These are phyloP conservation scores for Fusarium liriodendri DNA, from an alignment of 2,329 filamentous ascomycete species.

Conservation along the genomic window DNA sequence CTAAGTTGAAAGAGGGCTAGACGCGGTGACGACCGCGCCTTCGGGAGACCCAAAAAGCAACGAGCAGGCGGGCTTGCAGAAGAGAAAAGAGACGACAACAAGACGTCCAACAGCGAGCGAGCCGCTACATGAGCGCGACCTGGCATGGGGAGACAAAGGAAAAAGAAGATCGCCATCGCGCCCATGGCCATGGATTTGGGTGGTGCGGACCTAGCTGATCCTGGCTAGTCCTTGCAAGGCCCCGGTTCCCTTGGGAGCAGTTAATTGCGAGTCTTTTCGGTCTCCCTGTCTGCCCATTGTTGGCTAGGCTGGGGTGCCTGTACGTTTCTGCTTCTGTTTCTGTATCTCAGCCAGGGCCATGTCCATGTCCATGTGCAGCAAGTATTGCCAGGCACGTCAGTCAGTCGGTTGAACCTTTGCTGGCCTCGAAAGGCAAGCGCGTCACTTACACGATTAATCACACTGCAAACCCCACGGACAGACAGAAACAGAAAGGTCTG, in stretches of 20 bases:
- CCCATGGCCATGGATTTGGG: slow-evolving; percentile 45
- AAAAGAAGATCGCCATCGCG: slow-evolving; percentile 42
- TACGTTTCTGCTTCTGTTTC: neutral
- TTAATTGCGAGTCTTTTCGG: slow-evolving; percentile 19
- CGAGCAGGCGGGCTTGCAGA: slow-evolving; percentile 27
- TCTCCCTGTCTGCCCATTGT: neutral
- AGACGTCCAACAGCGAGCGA: slow-evolving; percentile 2
- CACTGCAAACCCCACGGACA: neutral
- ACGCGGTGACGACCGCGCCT: slow-evolving; percentile 30
- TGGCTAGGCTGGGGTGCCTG: neutral
- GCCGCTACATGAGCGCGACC: slow-evolving; percentile 19
- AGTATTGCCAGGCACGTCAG: neutral
- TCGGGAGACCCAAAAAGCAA: slow-evolving; percentile 42
- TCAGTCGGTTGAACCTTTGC: slow-evolving; percentile 8
- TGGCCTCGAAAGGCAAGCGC: slow-evolving; percentile 21
- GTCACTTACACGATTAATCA: slow-evolving; percentile 13
- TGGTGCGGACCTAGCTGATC: slow-evolving; percentile 40
- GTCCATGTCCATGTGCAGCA: neutral
- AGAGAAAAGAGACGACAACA: slow-evolving; percentile 44
- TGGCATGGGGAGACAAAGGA: slow-evolving; percentile 29
- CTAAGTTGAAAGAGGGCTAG: slow-evolving; percentile 37
- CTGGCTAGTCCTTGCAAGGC: slow-evolving; percentile 37
- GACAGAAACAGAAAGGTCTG: slow-evolving; percentile 1
- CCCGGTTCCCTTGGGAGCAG: slow-evolving; percentile 17
- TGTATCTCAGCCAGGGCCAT: neutral